A percentile compares a stretch with the other conserved stretches of the same genome.
phyloP scores from a whole-genome alignment of 1,139 yeast species.

The Yamadazyma atmosphaerica region DNA sequence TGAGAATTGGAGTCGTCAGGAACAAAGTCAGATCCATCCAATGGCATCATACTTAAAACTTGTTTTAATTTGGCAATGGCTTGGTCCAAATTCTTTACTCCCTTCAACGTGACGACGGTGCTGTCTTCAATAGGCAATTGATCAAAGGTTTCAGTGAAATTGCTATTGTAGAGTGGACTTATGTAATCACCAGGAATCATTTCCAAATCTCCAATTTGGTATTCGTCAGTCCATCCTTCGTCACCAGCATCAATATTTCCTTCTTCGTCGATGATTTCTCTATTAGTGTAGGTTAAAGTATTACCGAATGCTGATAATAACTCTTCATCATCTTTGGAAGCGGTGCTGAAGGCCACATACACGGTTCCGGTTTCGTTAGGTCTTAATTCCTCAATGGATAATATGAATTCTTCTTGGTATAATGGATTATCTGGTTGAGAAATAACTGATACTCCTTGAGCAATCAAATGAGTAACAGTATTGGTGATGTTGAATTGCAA shows the following conservation, averaged over 20 bases:
- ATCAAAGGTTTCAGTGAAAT: constrained; percentile 75
- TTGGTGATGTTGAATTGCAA: constrained; percentile 84
- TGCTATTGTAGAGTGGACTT: constrained; percentile 73
- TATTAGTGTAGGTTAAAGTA: constrained; percentile 71
- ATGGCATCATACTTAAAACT: constrained; percentile 73
- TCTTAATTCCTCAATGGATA: constrained; percentile 70
- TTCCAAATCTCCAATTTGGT: constrained; percentile 81
- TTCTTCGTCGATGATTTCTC: constrained; percentile 77
- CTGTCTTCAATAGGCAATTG: constrained; percentile 49
- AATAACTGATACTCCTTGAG: constrained; percentile 78
- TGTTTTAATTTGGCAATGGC: constrained; percentile 50
- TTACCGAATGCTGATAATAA: constrained; percentile 62
- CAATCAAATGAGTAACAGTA: constrained; percentile 74
- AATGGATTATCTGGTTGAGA: constrained; percentile 63
- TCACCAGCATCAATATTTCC: constrained; percentile 67
- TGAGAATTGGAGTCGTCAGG: constrained; percentile 64
- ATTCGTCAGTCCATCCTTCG: constrained; percentile 92
- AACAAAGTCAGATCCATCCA: constrained; percentile 76
- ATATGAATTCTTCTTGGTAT: constrained; percentile 68
- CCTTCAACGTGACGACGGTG: constrained; percentile 39
- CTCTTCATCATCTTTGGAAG: constrained; percentile 41
- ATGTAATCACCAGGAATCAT: constrained; percentile 82
- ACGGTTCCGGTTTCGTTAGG: constrained; percentile 75
- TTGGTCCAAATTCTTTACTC: constrained; percentile 33
- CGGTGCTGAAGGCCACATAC: constrained; percentile 73